Evolutionary conservation across 2,329 filamentous ascomycete genomes (phyloP).

Genomic region (Monilinia polystroma): DNA sequence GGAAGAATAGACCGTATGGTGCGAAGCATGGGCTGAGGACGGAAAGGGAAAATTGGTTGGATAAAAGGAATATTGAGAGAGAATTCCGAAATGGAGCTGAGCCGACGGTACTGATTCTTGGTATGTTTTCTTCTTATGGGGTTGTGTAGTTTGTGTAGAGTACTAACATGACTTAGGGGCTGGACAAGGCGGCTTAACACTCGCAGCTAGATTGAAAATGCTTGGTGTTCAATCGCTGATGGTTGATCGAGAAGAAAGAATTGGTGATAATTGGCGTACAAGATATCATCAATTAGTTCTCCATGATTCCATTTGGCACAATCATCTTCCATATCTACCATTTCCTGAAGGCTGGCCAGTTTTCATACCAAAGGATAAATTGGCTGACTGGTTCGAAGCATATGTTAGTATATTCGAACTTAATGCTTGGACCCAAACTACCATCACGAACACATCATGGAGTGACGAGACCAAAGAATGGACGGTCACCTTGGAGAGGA

Average conservation of each 20-base stretch:
- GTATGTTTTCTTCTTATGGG: conserved; percentile 42
- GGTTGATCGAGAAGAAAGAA: conserved; percentile 55
- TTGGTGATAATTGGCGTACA: conserved; percentile 65
- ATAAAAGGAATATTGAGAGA: conserved; percentile 49
- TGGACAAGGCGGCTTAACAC: conserved; percentile 59
- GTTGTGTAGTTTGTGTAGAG: conserved; percentile 24
- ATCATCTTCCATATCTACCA: conserved; percentile 61
- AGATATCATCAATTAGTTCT: conserved; percentile 65
- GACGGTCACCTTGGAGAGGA: conserved; percentile 52
- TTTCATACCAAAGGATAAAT: conserved; percentile 70
- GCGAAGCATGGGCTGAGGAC: conserved; percentile 54
- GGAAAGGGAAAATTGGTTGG: conserved; percentile 59
- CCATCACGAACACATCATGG: conserved; percentile 46
- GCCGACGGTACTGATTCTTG: conserved; percentile 61
- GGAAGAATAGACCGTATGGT: conserved; percentile 52
- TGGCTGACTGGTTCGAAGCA: conserved; percentile 65
- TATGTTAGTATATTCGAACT: conserved; percentile 64
- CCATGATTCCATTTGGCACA: conserved; percentile 62
- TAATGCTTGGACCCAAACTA: conserved; percentile 62
- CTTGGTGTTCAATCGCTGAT: conserved; percentile 55
- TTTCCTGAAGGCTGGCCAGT: conserved; percentile 67
- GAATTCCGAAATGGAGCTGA: conserved; percentile 44
- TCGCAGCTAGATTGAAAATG: conserved; percentile 59
- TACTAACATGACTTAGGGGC: conserved; percentile 55
- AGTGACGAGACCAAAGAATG: conserved; percentile 51